These are phyloP conservation scores for Cercospora sesami DNA, from an alignment of 2,329 filamentous ascomycete genomes.

Conservation along the genomic window DNA sequence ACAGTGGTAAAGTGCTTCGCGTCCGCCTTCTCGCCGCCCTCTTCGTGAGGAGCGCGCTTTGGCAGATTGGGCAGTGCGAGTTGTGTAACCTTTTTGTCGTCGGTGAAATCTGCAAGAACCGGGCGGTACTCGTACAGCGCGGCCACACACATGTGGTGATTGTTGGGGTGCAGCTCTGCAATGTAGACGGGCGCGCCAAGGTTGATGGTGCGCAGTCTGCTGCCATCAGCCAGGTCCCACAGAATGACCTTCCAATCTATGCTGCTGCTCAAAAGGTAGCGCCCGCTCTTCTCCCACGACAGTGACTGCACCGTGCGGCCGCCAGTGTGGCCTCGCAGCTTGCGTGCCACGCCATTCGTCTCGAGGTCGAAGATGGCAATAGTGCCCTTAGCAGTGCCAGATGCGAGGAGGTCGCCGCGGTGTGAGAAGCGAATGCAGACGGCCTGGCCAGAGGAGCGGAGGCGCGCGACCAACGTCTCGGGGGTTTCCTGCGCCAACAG, in stretches of 20 bases:
- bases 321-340: slow-evolving; percentile 81
- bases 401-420: slow-evolving; percentile 90
- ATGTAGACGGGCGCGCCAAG: slow-evolving; percentile 95
- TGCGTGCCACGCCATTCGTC: slow-evolving; percentile 93
- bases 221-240: slow-evolving; percentile 81
- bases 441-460: slow-evolving; percentile 67
- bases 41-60: slow-evolving; percentile 68
- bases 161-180: slow-evolving; percentile 88
- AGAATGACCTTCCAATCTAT: slow-evolving; percentile 96
- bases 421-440: slow-evolving; percentile 83
- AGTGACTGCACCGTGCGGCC: slow-evolving; percentile 83
- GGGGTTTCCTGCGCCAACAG: slow-evolving; percentile 80
- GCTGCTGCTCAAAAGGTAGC: slow-evolving; percentile 87
- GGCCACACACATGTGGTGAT: slow-evolving; percentile 82
- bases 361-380: slow-evolving; percentile 97
- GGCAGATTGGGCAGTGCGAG: slow-evolving; percentile 74
- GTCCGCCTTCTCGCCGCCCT: slow-evolving; percentile 82
- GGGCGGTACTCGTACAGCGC: slow-evolving; percentile 93
- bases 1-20: slow-evolving; percentile 94
- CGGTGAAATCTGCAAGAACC: slow-evolving; percentile 69
- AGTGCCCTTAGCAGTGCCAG: slow-evolving; percentile 85
- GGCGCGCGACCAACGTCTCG: slow-evolving; percentile 81
- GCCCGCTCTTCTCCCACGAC: slow-evolving; percentile 90
- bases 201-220: slow-evolving; percentile 76
- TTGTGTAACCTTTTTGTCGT: slow-evolving; percentile 63